Evolutionary conservation across 2,329 filamentous ascomycete genomes (phyloP).

Genomic region (Endothia cerciana): DNA sequence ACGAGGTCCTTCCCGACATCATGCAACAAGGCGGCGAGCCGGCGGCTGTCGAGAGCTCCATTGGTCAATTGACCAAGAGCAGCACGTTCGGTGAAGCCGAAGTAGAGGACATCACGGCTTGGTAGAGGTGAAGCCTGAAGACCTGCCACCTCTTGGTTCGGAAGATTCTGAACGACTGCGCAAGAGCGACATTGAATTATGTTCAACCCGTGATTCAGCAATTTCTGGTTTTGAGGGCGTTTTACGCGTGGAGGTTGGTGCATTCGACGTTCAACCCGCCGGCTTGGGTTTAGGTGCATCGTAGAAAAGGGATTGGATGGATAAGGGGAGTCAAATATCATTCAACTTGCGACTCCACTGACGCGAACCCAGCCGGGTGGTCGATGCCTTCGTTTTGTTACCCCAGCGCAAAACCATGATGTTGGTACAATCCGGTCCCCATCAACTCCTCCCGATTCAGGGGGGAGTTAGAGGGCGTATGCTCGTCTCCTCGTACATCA

Average conservation of each 20-base stretch:
- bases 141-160: not conserved
- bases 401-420: not conserved
- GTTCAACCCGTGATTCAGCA: conserved; percentile 29
- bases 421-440: not conserved
- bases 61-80: conserved; percentile 74
- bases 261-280: conserved; percentile 28
- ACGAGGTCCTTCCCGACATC: conserved; percentile 82
- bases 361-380: not conserved
- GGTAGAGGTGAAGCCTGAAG: conserved; percentile 56
- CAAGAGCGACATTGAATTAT: conserved; percentile 23
- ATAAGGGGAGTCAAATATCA: not conserved
- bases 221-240: conserved; percentile 8
- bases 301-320: not conserved
- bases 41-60: conserved; percentile 50
- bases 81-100: conserved; percentile 96
- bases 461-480: not conserved
- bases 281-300: conserved; percentile 3
- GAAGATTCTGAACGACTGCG: not conserved
- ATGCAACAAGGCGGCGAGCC: conserved; percentile 67
- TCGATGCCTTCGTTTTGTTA: not conserved
- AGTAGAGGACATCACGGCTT: conserved; percentile 93
- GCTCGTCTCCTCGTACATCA: not conserved
- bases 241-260: conserved; percentile 11
- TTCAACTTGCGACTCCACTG: not conserved
- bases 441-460: not conserved